Conservation (phyloP, 768 basidiomycete genomes). For the Suillus variegatus region DNA sequence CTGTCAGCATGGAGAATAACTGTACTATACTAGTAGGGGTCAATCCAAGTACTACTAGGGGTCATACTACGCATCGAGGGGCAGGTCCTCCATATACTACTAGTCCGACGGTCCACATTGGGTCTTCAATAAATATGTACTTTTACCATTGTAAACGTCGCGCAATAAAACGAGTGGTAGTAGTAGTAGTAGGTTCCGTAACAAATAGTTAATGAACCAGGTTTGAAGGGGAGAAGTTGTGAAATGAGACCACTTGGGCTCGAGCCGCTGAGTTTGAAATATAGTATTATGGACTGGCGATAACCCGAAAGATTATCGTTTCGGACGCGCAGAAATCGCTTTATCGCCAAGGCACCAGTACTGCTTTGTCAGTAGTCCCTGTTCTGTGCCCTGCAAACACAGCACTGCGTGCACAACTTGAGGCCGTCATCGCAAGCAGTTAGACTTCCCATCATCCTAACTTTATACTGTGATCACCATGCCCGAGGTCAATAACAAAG, state of each 20-base stretch:
- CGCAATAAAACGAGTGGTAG: neutral
- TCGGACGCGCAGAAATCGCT: neutral
- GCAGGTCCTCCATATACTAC: neutral
- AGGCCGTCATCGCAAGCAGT: neutral
- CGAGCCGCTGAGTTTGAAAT: neutral
- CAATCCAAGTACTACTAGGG: too few relatives aligned
- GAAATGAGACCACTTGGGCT: neutral
- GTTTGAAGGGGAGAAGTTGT: neutral
- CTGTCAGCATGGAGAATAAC: neutral
- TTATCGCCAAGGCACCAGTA: neutral
- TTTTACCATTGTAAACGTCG: neutral
- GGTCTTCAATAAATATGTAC: neutral
- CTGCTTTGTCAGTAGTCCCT: neutral
- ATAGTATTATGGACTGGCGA: neutral
- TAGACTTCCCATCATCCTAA: neutral
- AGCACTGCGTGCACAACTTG: neutral
- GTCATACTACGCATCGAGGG: neutral
- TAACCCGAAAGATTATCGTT: neutral
- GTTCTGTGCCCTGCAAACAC: neutral
- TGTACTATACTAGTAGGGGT: neutral
- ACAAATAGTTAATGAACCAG: neutral
- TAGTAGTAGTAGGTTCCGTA: neutral
- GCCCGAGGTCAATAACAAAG: slow-evolving; percentile 77
- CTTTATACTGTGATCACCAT: slow-evolving; percentile 22
- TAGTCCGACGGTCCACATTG: neutral